Base-by-base conservation (phyloP, 306 rosid genomes). In the Trifolium subterraneum region DNA sequence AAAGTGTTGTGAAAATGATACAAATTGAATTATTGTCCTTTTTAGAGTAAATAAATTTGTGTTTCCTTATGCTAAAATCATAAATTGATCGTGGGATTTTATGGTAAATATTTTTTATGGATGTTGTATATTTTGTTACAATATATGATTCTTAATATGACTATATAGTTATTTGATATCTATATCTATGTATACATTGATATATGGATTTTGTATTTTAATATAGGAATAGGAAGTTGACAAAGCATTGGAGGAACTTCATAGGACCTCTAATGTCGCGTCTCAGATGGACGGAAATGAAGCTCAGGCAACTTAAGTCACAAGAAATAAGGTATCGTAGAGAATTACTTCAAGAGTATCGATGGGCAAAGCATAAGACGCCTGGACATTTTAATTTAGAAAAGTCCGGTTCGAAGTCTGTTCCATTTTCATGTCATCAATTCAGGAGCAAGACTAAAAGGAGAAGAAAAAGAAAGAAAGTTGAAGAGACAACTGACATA, bases 251-350 rank as follows among this genome's bases (percentile, higher is more conserved):
- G 98, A 85, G 89, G 83, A 88, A 64, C 80, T 91, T 73, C 63
- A 83, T 93, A 73, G 86, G 86, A 31, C 98, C 98, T 65, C 72
- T 91, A 65, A 86, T 83, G 87, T 88, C 96, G 97, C 90, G 93
- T 41, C 89, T 91, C 86, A 89, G 84, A 85, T 93, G 98, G 98
- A 77, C 88, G 25, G 97, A 93, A 79, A 64, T 93, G 58, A 88
- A 79, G 83, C 83, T 93, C 44, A 93, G 81, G 77, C 88, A 89
- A 82, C 69, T 93, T 69, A 84, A 87, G 47, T 84, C 90, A 14
- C 97, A 84, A 70, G 83, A 82, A 44, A 52, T 52, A 38, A 91
- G 84, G 62, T 91, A 89, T 73, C 76, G 85, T 22, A 84, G 82
- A 72, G 88, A 83, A 67, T 88, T 91, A 67, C 88, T 90, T 64